A percentile compares a stretch with the other conserved stretches of the same genome.
Evolutionary conservation across 345 rosid species (phyloP).

Genomic region (Citrus cavaleriei): DNA sequence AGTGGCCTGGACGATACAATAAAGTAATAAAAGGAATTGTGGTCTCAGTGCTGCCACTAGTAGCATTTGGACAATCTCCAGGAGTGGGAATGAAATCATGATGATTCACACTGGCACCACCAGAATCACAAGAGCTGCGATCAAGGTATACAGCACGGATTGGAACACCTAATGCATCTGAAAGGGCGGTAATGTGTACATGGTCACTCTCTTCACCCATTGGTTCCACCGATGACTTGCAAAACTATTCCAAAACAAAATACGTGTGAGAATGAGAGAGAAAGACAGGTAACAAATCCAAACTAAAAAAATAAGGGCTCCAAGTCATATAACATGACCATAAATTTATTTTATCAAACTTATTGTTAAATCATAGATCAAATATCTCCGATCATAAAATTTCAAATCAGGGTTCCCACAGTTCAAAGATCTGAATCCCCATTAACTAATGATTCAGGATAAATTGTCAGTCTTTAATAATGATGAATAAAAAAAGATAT

Average conservation of each 20-base stretch:
- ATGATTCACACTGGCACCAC: constrained; percentile 78
- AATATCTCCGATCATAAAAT: background rate
- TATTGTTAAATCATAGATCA: background rate
- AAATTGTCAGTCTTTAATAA: background rate
- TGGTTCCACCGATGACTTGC: constrained; percentile 98
- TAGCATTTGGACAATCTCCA: constrained; percentile 23
- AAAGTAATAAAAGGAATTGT: constrained; percentile 69
- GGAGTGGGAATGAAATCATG: constrained; percentile 76
- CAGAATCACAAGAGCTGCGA: constrained; percentile 81
- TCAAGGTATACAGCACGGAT: constrained; percentile 93
- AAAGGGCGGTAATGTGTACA: constrained; percentile 91
- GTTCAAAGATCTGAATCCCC: background rate
- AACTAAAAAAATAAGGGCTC: background rate
- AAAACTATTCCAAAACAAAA: constrained; percentile 57
- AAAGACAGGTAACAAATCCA: background rate
- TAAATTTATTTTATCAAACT: background rate
- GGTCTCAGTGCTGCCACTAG: constrained; percentile 27
- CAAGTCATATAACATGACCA: background rate
- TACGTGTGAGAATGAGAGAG: background rate
- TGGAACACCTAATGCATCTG: constrained; percentile 91
- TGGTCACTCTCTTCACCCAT: constrained; percentile 99
- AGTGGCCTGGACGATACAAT: constrained; percentile 98
- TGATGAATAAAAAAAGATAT: background rate
- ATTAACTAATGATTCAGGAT: background rate
- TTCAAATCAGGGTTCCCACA: background rate